A percentile compares a stretch with the other conserved stretches of the same genome.
These are phyloP conservation scores for Colletotrichum graminicola DNA, from an alignment of 2,329 filamentous ascomycete genomes.

Conservation along the genomic window DNA sequence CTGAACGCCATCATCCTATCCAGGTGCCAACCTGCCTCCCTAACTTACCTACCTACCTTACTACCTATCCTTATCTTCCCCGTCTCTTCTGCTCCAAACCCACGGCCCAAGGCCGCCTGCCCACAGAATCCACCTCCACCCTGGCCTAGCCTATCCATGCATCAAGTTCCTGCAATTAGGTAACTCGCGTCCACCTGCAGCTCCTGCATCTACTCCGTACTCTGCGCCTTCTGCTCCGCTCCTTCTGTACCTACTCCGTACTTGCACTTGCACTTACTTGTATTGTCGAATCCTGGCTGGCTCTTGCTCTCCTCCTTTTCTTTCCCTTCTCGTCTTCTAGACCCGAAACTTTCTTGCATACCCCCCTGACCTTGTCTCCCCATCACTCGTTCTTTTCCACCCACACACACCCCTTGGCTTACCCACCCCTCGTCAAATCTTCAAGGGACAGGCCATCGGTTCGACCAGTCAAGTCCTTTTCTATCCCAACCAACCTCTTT, in stretches of 20 bases:
- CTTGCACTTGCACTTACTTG: neutral
- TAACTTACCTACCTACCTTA: no score
- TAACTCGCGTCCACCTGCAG: neutral
- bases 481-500: constrained; percentile 7
- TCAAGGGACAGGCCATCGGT: neutral
- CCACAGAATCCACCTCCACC: neutral
- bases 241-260: neutral
- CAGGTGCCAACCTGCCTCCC: no score
- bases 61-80: neutral
- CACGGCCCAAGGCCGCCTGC: no score
- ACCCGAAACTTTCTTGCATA: constrained; percentile 5
- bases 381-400: neutral
- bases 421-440: no score
- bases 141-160: neutral
- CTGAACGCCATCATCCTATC: no score
- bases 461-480: neutral
- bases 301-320: constrained; percentile 3
- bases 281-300: neutral
- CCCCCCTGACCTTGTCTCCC: neutral
- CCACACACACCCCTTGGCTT: neutral
- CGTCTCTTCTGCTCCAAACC: no score
- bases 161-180: neutral
- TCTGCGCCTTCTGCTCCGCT: neutral
- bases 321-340: constrained; percentile 12
- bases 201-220: neutral